phyloP scores from a whole-genome alignment of 2,329 filamentous ascomycete genomes.

The Phaeosphaeriaceae sp. region DNA sequence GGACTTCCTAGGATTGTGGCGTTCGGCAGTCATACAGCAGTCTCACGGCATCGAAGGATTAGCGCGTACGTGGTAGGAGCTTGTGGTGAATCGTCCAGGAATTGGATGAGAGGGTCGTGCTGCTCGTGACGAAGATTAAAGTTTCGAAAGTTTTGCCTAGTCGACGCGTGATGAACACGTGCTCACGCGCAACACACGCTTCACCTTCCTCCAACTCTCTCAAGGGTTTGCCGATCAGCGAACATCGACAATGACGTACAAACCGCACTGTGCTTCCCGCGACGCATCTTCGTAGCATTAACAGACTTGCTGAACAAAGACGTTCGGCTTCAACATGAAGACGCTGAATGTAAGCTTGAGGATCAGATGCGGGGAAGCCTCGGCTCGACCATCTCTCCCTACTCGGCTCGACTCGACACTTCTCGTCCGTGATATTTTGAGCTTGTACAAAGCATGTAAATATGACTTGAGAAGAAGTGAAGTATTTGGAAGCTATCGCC shows the following conservation, averaged over 20 bases:
- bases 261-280: neutral
- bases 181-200: neutral
- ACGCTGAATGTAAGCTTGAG: neutral
- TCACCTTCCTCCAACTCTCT: neutral
- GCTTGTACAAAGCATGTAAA: neutral
- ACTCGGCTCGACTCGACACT: neutral
- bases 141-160: neutral
- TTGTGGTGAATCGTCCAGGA: neutral
- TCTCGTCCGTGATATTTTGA: neutral
- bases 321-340: neutral
- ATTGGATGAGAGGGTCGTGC: neutral
- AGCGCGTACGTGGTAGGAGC: neutral
- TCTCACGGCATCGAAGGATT: neutral
- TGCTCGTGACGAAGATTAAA: neutral
- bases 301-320: neutral
- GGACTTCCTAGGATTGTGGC: neutral
- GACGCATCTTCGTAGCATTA: neutral
- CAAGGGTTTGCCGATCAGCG: neutral
- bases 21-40: neutral
- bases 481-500: no score
- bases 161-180: neutral
- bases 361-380: constrained; percentile 4
- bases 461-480: neutral
- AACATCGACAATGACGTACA: neutral
- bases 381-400: neutral